Evolutionary conservation across 2,329 filamentous ascomycete genomes (phyloP).

Genomic region (Celoporthe dispersa): DNA sequence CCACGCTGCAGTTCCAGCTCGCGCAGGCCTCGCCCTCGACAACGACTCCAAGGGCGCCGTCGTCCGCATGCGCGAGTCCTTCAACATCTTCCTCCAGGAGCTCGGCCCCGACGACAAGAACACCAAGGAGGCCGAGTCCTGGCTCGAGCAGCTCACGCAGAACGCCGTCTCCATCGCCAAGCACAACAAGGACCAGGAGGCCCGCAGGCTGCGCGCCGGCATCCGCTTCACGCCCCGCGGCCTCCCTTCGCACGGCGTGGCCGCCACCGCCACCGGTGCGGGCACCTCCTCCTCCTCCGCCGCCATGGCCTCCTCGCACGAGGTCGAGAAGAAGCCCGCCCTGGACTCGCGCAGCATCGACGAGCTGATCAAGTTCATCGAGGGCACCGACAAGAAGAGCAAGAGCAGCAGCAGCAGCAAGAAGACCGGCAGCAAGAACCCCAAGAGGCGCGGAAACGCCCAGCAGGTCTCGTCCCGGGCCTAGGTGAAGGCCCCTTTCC

Average conservation of each 20-base stretch:
- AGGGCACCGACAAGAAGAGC: conserved; percentile 67
- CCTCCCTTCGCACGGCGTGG: conserved; percentile 49
- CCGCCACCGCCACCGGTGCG: conserved; percentile 44
- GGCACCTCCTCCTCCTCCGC: conserved; percentile 31
- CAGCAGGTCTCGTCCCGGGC: conserved; percentile 24
- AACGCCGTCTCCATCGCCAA: conserved; percentile 95
- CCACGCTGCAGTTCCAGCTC: conserved; percentile 94
- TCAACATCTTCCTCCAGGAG: conserved; percentile 89
- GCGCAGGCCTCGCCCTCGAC: conserved; percentile 96
- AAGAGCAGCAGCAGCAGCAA: conserved; percentile 39
- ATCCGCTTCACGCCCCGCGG: conserved; percentile 70
- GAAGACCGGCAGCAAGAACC: conserved; percentile 53
- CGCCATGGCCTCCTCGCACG: conserved; percentile 34
- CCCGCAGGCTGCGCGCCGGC: conserved; percentile 70
- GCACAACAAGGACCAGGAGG: conserved; percentile 85
- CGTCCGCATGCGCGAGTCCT: conserved; percentile 91
- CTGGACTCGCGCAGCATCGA: conserved; percentile 86
- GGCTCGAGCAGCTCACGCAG: conserved; percentile 94
- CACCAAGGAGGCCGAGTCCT: conserved; percentile 96
- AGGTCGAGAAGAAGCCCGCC: conserved; percentile 36
- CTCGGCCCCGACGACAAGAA: conserved; percentile 92
- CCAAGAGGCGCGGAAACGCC: conserved; percentile 50
- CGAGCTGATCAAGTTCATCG: conserved; percentile 92
- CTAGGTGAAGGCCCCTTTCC: too few relatives aligned
- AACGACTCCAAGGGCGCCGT: conserved; percentile 92